Conservation (phyloP, 1,139 yeast species). For the Cylindricascospora bacillispora region DNA sequence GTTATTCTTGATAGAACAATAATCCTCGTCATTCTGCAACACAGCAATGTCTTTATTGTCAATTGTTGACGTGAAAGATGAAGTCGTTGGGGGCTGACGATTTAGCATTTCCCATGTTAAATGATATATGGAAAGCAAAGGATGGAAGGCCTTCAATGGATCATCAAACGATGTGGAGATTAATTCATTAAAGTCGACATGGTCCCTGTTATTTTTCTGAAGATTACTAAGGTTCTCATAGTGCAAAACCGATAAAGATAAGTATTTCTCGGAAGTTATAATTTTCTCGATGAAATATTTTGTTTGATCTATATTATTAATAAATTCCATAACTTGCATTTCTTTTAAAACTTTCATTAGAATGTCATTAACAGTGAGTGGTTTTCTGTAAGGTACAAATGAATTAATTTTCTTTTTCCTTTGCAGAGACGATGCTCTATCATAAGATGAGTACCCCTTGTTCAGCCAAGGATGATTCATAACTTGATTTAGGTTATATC, state of each 20-base stretch:
- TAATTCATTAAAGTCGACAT: neutral
- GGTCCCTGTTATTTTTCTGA: neutral
- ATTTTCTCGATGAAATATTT: constrained; percentile 42
- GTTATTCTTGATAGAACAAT: too few species aligned
- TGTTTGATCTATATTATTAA: constrained; percentile 47
- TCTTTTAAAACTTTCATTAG: constrained; percentile 57
- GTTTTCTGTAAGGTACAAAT: constrained; percentile 61
- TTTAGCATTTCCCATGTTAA: constrained; percentile 64
- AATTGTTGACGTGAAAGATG: too few species aligned
- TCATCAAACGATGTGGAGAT: constrained; percentile 34
- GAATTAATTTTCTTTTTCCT: constrained; percentile 59
- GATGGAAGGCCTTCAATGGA: constrained; percentile 86
- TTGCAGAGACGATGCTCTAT: too few species aligned
- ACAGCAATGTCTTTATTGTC: too few species aligned
- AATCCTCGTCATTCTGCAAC: too few species aligned
- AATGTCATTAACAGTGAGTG: constrained; percentile 49
- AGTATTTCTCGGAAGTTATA: constrained; percentile 55
- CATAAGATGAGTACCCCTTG: constrained; percentile 58
- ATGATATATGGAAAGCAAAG: constrained; percentile 72
- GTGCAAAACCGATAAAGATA: constrained; percentile 25
- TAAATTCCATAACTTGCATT: constrained; percentile 73
- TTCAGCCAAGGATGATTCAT: constrained; percentile 88
- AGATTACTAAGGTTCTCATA: constrained; percentile 6
- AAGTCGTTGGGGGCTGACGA: too few species aligned
- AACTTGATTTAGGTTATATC: constrained; percentile 71